A percentile compares a stretch with the other conserved stretches of the same genome.
These are phyloP conservation scores for Xylariaceae sp. DNA, from an alignment of 2,329 filamentous ascomycete species.

Conservation along the genomic window DNA sequence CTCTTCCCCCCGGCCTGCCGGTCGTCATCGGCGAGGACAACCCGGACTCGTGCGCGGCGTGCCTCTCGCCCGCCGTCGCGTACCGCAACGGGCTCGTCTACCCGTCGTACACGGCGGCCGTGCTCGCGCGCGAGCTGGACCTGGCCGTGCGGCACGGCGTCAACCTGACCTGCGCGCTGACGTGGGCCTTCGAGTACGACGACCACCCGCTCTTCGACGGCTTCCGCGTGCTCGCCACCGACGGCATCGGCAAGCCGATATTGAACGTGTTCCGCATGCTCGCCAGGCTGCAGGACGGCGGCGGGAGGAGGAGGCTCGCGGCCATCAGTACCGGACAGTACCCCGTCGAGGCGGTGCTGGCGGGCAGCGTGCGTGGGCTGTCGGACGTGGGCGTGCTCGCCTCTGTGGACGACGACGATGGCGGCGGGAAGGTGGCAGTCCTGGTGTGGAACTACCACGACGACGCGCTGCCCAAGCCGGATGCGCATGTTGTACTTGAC, in stretches of 20 bases:
- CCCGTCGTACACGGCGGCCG: conserved; percentile 1
- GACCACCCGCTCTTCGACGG: neutral
- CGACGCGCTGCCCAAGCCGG: neutral
- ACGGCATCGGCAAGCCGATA: conserved; percentile 1
- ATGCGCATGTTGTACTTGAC: neutral
- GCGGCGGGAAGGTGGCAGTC: neutral
- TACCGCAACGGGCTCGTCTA: conserved; percentile 1
- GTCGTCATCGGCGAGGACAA: conserved; percentile 1
- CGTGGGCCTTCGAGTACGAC: conserved; percentile 1
- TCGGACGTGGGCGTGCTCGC: conserved; percentile 1
- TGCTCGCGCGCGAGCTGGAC: conserved; percentile 1
- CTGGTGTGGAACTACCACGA: conserved; percentile 1
- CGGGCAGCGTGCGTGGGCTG: neutral
- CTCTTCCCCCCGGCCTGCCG: neutral
- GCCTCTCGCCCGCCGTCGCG: neutral
- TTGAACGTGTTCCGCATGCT: neutral
- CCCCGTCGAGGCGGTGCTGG: neutral
- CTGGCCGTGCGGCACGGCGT: neutral
- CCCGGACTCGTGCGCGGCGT: conserved; percentile 1
- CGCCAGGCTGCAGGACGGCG: neutral
- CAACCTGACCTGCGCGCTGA: neutral
- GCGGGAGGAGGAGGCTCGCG: neutral
- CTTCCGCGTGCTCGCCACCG: neutral
- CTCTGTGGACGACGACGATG: neutral
- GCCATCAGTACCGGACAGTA: neutral